phyloP scores from a whole-genome alignment of 768 basidiomycete genomes.

The Crucibulum laeve region DNA sequence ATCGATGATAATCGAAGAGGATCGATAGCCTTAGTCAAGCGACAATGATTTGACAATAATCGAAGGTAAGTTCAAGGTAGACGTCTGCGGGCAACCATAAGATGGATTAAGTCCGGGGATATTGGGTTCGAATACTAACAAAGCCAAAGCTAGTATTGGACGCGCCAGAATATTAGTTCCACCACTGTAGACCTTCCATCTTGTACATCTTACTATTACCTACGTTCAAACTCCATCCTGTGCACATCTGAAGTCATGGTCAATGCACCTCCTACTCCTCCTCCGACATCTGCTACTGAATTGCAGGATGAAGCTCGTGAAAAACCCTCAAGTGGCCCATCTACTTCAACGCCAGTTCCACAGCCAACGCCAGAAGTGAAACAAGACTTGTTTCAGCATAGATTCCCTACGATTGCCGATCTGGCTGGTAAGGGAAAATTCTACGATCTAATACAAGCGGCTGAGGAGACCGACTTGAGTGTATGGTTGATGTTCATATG shows the following conservation, averaged over 20 bases:
- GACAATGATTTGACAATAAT: too few relatives aligned
- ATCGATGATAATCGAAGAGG: neutral
- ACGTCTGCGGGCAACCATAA: too few relatives aligned
- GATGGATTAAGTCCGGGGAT: too few relatives aligned
- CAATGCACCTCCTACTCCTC: slow-evolving; percentile 61
- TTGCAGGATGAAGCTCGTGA: slow-evolving; percentile 47
- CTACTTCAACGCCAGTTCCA: slow-evolving; percentile 9
- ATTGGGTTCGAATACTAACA: neutral
- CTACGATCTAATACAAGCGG: slow-evolving; percentile 34
- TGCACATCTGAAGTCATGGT: slow-evolving; percentile 31
- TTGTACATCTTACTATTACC: too few relatives aligned
- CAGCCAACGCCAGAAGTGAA: slow-evolving; percentile 22
- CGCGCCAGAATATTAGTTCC: too few relatives aligned
- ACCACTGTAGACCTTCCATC: too few relatives aligned
- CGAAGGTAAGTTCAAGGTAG: too few relatives aligned
- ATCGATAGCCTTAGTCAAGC: too few relatives aligned
- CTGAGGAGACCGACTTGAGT: slow-evolving; percentile 50
- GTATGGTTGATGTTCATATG: slow-evolving; percentile 28
- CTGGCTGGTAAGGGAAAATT: slow-evolving; percentile 41
- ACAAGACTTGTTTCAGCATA: slow-evolving; percentile 30
- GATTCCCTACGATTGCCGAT: slow-evolving; percentile 40
- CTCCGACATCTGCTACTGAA: slow-evolving; percentile 52
- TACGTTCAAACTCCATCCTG: neutral
- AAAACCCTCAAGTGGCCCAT: slow-evolving; percentile 5
- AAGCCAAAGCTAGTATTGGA: neutral